Evolutionary conservation across 352 stramenopile species (phyloP).

Genomic region (Globisporangium sylvaticum): DNA sequence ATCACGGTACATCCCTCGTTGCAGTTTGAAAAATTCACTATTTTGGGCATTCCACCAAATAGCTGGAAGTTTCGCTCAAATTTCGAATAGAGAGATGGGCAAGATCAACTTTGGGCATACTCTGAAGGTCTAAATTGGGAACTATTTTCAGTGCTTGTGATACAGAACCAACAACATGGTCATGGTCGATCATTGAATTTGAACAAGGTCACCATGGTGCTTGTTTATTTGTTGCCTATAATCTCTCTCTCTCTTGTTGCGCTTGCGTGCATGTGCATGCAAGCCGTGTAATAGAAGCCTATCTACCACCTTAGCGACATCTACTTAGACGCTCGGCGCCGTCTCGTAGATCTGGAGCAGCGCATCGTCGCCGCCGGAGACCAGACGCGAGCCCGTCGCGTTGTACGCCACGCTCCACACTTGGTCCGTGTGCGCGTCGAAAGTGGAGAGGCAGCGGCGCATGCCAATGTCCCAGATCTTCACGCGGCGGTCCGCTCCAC

Average conservation of each 20-base stretch:
- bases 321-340: conserved; percentile 33
- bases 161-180: too few relatives aligned
- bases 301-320: not conserved
- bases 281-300: not conserved
- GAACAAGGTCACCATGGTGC: too few relatives aligned
- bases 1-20: not conserved
- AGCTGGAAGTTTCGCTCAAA: too few relatives aligned
- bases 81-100: too few relatives aligned
- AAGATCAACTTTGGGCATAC: too few relatives aligned
- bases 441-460: conserved; percentile 85
- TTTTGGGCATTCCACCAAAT: too few relatives aligned
- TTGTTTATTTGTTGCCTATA: too few relatives aligned
- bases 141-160: too few relatives aligned
- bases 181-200: too few relatives aligned
- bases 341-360: conserved; percentile 89
- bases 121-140: too few relatives aligned
- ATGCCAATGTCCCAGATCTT: conserved; percentile 91
- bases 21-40: conserved; percentile 1
- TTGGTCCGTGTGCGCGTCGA: conserved; percentile 89
- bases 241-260: too few relatives aligned
- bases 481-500: conserved; percentile 84
- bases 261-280: not conserved
- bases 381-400: conserved; percentile 70
- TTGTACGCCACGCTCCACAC: conserved; percentile 92
- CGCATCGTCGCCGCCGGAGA: conserved; percentile 88